Percentiles rank a stretch among this genome's conserved stretches.
Conservation (phyloP, 495 filamentous ascomycete species). For the Penicillium robsamsonii region DNA sequence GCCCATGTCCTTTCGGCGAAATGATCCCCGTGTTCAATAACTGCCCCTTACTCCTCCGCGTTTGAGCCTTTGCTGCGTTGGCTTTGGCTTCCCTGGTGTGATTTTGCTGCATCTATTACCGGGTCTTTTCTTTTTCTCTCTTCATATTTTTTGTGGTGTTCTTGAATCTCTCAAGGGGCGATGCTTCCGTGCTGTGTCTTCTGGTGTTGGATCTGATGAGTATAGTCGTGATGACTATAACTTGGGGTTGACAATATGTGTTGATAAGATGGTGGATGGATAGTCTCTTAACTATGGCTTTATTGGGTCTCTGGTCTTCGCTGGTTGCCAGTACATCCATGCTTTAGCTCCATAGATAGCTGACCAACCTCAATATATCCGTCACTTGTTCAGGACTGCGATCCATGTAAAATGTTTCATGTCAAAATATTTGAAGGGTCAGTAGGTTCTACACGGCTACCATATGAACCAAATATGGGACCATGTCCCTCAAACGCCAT, state of each 20-base stretch:
- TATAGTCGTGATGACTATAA: not conserved
- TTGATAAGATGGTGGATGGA: constrained; percentile 13
- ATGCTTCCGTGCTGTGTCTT: constrained; percentile 7
- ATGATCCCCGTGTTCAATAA: constrained; percentile 17
- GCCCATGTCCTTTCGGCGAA: constrained; percentile 19
- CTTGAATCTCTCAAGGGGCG: constrained; percentile 14
- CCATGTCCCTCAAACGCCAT: too few relatives aligned
- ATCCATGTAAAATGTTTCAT: not conserved
- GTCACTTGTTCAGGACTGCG: constrained; percentile 11
- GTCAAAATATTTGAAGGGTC: not conserved
- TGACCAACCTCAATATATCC: constrained; percentile 14
- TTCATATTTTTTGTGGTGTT: constrained; percentile 5
- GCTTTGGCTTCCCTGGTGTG: constrained; percentile 14
- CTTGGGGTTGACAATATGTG: constrained; percentile 9
- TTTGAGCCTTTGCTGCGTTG: constrained; percentile 16
- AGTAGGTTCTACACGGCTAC: not conserved
- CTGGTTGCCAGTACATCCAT: constrained; percentile 2
- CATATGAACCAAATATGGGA: too few relatives aligned
- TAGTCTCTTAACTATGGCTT: constrained; percentile 13
- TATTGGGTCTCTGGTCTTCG: not conserved
- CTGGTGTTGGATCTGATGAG: constrained; percentile 1
- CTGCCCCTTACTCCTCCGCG: constrained; percentile 12
- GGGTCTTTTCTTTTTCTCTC: constrained; percentile 2
- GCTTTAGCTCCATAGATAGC: constrained; percentile 7
- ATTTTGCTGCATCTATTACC: constrained; percentile 9